A percentile compares a stretch with the other conserved stretches of the same genome.
phyloP scores from a whole-genome alignment of 805 yeast genomes.

The Starmerella geochares region DNA sequence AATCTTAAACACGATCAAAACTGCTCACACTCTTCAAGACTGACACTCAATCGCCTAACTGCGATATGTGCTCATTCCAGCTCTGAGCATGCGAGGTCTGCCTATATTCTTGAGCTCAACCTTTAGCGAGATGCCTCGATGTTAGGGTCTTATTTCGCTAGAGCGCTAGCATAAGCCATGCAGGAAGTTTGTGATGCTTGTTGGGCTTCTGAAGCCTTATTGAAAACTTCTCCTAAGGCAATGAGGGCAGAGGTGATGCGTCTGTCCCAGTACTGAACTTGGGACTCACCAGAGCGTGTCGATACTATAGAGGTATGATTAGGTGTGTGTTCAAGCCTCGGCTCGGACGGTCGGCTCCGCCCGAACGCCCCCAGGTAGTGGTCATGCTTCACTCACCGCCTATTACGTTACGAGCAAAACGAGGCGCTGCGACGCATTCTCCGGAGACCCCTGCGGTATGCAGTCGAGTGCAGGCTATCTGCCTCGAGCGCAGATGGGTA shows the following conservation, averaged over 20 bases:
- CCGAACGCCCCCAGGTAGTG: too few relatives aligned
- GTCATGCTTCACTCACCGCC: not conserved
- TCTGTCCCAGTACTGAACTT: too few relatives aligned
- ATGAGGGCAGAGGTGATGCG: too few relatives aligned
- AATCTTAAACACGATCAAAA: too few relatives aligned
- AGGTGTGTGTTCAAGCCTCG: too few relatives aligned
- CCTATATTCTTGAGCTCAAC: not conserved
- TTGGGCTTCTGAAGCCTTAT: too few relatives aligned
- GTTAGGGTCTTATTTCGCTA: not conserved
- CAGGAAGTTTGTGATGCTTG: not conserved
- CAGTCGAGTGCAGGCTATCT: conserved; percentile 1
- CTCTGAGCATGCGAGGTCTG: not conserved
- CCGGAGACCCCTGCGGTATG: conserved; percentile 3
- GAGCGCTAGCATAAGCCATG: not conserved
- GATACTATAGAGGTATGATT: too few relatives aligned
- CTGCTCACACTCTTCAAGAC: too few relatives aligned
- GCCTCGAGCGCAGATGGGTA: not conserved
- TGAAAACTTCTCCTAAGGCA: too few relatives aligned
- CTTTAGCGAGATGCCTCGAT: not conserved
- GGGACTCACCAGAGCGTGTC: too few relatives aligned
- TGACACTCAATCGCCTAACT: too few relatives aligned
- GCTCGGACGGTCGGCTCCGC: too few relatives aligned
- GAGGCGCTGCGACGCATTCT: not conserved
- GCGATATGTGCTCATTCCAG: not conserved
- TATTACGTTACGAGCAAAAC: not conserved